Conservation (phyloP, 768 basidiomycete species). For the Pisolithus marmoratus region DNA sequence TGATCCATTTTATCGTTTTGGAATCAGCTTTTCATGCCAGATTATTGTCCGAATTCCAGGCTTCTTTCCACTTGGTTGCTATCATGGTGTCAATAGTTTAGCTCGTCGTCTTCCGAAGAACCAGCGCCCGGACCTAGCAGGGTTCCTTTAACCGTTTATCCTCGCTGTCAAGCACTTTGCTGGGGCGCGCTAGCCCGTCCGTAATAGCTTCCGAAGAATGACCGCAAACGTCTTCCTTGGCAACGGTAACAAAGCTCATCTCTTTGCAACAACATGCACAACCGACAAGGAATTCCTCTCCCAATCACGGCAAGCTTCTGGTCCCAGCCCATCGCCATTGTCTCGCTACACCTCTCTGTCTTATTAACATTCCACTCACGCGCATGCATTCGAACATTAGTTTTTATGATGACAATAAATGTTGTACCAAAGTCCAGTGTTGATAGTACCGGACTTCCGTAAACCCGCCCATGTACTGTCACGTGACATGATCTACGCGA, state of each 20-base stretch:
- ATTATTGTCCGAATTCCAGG: no score
- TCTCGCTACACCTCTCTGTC: not conserved
- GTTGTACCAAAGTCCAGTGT: not conserved
- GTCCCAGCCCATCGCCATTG: not conserved
- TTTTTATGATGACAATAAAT: not conserved
- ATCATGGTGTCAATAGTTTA: not conserved
- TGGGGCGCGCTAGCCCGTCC: not conserved
- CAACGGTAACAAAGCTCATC: slow-evolving; percentile 14
- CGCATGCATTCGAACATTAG: no score
- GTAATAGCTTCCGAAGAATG: slow-evolving; percentile 3
- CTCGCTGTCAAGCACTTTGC: not conserved
- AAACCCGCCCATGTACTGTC: not conserved
- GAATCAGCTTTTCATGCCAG: not conserved
- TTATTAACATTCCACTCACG: no score
- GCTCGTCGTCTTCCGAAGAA: not conserved
- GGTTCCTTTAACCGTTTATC: not conserved
- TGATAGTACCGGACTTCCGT: not conserved
- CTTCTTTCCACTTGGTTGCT: slow-evolving; percentile 1
- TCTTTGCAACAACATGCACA: not conserved
- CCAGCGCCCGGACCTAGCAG: not conserved
- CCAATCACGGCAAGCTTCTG: not conserved
- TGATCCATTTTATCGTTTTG: slow-evolving; percentile 3
- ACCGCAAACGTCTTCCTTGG: slow-evolving; percentile 14
- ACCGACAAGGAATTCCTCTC: not conserved
- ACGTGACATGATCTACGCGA: slow-evolving; percentile 15